phyloP scores from a whole-genome alignment of 768 basidiomycete species.

The Calocera viscosa region DNA sequence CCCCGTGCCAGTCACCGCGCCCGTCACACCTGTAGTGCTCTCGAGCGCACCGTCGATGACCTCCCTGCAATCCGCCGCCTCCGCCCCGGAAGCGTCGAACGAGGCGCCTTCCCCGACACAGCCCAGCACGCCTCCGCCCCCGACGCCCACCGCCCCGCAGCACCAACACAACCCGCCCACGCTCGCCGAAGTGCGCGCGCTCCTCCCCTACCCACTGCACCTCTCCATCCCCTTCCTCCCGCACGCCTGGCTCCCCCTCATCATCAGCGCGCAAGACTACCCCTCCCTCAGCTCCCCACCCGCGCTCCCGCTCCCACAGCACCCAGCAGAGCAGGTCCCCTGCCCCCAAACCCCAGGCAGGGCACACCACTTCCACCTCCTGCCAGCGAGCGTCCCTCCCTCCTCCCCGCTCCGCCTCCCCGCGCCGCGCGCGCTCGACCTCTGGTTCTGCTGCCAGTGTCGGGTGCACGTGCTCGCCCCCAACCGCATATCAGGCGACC shows the following conservation, averaged over 20 bases:
- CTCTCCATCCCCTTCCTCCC: conserved; percentile 8
- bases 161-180: conserved; percentile 1
- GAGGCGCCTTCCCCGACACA: not conserved
- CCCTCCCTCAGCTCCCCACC: not conserved
- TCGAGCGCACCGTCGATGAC: not conserved
- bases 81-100: not conserved
- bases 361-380: not conserved
- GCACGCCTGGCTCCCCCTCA: not conserved
- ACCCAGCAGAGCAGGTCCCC: not conserved
- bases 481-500: not conserved
- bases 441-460: conserved; percentile 7
- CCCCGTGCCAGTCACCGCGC: not conserved
- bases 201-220: conserved; percentile 6
- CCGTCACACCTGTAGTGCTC: not conserved
- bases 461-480: not conserved
- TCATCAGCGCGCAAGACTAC: not conserved
- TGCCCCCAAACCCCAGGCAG: not conserved
- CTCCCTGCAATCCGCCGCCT: not conserved
- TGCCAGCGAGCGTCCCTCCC: not conserved
- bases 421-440: not conserved
- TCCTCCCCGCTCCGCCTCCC: conserved; percentile 1
- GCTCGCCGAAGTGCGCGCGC: not conserved
- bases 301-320: not conserved
- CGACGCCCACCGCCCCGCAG: not conserved
- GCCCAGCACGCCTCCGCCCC: not conserved